phyloP scores from a whole-genome alignment of 495 filamentous ascomycete genomes.

The Penicillium tannophilum region DNA sequence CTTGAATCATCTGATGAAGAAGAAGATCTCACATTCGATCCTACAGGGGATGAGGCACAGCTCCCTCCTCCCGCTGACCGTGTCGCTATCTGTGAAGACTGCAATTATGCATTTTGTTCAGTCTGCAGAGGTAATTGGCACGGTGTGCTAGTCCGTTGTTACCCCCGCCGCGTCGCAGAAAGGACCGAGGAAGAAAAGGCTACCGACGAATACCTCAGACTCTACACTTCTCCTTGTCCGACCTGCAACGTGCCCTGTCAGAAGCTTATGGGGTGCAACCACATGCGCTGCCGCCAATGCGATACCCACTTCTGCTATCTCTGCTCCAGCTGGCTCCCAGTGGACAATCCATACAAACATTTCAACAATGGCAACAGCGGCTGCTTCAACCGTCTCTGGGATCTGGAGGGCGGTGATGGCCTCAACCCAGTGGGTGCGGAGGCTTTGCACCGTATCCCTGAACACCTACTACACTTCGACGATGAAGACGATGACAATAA shows the following conservation, averaged over 20 bases:
- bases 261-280: slow-evolving; percentile 94
- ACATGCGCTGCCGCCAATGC: slow-evolving; percentile 94
- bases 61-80: slow-evolving; percentile 56
- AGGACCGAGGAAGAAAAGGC: slow-evolving; percentile 82
- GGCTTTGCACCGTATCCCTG: slow-evolving; percentile 44
- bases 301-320: slow-evolving; percentile 94
- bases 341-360: slow-evolving; percentile 81
- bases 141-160: slow-evolving; percentile 71
- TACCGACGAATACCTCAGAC: slow-evolving; percentile 74
- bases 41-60: slow-evolving; percentile 37
- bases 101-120: slow-evolving; percentile 87
- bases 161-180: slow-evolving; percentile 61
- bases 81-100: slow-evolving; percentile 85
- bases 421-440: slow-evolving; percentile 47
- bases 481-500: slow-evolving; percentile 36
- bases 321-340: slow-evolving; percentile 81
- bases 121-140: slow-evolving; percentile 82
- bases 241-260: slow-evolving; percentile 83
- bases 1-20: slow-evolving; percentile 52
- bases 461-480: slow-evolving; percentile 39
- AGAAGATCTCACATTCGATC: slow-evolving; percentile 34
- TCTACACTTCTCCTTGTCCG: slow-evolving; percentile 87
- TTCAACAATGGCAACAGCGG: slow-evolving; percentile 69
- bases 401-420: slow-evolving; percentile 82
- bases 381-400: slow-evolving; percentile 89